Evolutionary conservation across 768 basidiomycete genomes (phyloP).

Genomic region (Ramaria sp.): DNA sequence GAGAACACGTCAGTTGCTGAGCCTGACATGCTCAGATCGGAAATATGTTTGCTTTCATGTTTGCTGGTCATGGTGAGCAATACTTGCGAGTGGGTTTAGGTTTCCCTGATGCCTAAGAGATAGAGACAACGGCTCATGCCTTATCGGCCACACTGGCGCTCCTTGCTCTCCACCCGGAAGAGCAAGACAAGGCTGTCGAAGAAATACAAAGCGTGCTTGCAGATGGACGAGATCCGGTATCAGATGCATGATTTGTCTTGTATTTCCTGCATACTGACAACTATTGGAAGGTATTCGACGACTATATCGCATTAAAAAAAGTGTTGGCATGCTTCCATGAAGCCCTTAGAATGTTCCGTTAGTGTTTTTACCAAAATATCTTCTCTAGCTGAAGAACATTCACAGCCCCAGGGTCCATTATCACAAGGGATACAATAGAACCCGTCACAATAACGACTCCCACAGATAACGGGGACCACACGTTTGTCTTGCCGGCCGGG

Average conservation of each 20-base stretch:
- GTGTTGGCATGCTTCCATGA: slow-evolving; percentile 19
- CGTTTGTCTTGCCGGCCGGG: slow-evolving; percentile 15
- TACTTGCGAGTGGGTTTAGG: background rate
- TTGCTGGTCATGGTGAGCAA: slow-evolving; percentile 14
- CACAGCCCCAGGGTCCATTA: slow-evolving; percentile 20
- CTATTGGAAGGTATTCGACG: slow-evolving; percentile 11
- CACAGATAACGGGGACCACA: slow-evolving; percentile 10
- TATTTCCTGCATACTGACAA: background rate
- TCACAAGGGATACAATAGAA: slow-evolving; percentile 20
- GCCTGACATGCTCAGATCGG: too few relatives aligned
- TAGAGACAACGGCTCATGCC: slow-evolving; percentile 25
- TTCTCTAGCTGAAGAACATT: background rate
- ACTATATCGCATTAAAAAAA: slow-evolving; percentile 20
- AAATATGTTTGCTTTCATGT: too few relatives aligned
- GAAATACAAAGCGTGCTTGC: slow-evolving; percentile 16
- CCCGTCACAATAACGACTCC: slow-evolving; percentile 12
- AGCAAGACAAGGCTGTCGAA: slow-evolving; percentile 23
- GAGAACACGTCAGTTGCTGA: too few relatives aligned
- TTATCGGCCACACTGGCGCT: slow-evolving; percentile 23
- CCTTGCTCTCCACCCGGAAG: slow-evolving; percentile 19
- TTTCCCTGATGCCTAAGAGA: background rate
- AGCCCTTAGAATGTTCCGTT: slow-evolving; percentile 25
- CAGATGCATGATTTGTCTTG: background rate
- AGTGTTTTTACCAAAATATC: slow-evolving; percentile 5
- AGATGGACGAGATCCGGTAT: slow-evolving; percentile 8